Conservation (phyloP, 2,329 filamentous ascomycete species). For the Venturia pyrina region DNA sequence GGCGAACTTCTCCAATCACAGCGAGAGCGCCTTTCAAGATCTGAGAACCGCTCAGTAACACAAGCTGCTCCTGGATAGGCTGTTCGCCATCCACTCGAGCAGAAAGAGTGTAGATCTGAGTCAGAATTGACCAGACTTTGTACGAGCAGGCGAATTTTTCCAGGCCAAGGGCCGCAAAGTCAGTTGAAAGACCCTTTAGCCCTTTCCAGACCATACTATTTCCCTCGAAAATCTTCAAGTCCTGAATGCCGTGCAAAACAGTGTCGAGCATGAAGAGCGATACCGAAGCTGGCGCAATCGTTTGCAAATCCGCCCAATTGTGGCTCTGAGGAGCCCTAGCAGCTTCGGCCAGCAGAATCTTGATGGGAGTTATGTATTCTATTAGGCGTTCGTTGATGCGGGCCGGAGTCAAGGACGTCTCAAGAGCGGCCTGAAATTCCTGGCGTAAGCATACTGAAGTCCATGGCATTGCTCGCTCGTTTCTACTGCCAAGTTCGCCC, state of each 20-base stretch:
- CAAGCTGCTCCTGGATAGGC: not conserved
- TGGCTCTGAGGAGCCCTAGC: not conserved
- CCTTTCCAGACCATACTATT: not conserved
- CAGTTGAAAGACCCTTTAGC: not conserved
- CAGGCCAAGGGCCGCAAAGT: not conserved
- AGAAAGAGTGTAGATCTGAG: not conserved
- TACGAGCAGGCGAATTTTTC: not conserved
- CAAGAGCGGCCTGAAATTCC: not conserved
- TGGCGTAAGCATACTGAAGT: not conserved
- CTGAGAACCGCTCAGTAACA: not conserved
- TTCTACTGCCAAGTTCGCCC: not conserved
- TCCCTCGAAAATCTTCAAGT: not conserved
- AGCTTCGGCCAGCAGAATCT: not conserved
- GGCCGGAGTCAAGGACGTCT: not conserved
- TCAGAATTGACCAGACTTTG: slow-evolving; percentile 9
- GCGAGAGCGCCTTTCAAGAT: slow-evolving; percentile 2
- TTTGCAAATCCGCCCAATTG: slow-evolving; percentile 1
- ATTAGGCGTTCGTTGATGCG: slow-evolving; percentile 6
- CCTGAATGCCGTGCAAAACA: not conserved
- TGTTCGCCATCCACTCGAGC: not conserved
- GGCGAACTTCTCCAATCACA: slow-evolving; percentile 1
- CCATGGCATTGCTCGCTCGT: not conserved
- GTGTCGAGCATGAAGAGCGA: slow-evolving; percentile 6
- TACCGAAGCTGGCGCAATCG: slow-evolving; percentile 8
- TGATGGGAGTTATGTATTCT: slow-evolving; percentile 3